Conservation (phyloP, 805 yeast species). For the Priceomyces medius region DNA sequence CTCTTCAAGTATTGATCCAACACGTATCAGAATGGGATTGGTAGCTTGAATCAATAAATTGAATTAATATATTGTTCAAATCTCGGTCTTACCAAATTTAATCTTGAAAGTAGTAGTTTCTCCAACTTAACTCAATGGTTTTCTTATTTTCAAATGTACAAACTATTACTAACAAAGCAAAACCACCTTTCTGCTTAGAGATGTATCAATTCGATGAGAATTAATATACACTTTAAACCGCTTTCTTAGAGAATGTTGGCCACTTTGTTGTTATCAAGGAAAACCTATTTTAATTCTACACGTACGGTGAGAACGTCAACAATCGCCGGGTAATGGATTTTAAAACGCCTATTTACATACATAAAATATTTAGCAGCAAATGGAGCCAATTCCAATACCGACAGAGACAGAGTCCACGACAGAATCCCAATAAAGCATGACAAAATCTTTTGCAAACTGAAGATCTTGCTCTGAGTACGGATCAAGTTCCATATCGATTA, state of each 20-base stretch:
- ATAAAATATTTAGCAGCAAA: slow-evolving; percentile 24
- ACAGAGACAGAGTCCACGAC: slow-evolving; percentile 28
- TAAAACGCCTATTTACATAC: neutral
- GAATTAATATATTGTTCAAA: neutral
- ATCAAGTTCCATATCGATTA: slow-evolving; percentile 43
- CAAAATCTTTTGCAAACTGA: slow-evolving; percentile 36
- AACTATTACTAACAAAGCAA: neutral
- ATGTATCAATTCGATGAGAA: neutral
- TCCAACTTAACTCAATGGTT: neutral
- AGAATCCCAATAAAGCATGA: slow-evolving; percentile 32
- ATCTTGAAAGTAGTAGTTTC: neutral
- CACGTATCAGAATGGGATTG: neutral
- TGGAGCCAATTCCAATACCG: slow-evolving; percentile 31
- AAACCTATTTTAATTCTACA: neutral
- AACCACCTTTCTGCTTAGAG: neutral
- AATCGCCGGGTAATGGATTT: slow-evolving; percentile 2
- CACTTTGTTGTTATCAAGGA: neutral
- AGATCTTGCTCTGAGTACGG: slow-evolving; percentile 40
- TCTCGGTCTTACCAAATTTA: neutral
- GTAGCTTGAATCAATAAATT: neutral
- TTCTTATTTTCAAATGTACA: neutral
- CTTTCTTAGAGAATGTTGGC: neutral
- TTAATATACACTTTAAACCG: neutral
- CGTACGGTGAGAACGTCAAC: neutral
- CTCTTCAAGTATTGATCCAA: neutral